A percentile compares a stretch with the other conserved stretches of the same genome.
phyloP scores from a whole-genome alignment of 257 asterid genomes.

The Solanum piurae region DNA sequence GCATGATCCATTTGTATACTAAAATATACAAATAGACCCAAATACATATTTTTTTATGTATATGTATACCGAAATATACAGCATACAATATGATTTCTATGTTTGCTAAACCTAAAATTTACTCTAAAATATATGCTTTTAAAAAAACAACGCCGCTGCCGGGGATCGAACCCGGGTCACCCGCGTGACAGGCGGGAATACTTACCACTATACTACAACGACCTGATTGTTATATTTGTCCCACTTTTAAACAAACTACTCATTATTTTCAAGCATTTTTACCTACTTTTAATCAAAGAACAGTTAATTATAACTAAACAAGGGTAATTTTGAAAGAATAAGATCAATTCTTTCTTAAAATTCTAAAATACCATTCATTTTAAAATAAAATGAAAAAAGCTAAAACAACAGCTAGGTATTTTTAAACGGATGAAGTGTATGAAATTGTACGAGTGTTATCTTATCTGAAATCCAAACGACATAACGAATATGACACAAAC shows the following conservation, averaged over 20 bases:
- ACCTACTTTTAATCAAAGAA: too few relatives aligned
- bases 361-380: too few relatives aligned
- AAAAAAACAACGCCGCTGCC: constrained; percentile 52
- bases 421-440: too few relatives aligned
- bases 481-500: not conserved
- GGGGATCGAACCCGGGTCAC: constrained; percentile 99
- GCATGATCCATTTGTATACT: too few relatives aligned
- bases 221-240: not conserved
- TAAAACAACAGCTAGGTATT: too few relatives aligned
- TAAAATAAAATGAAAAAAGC: not conserved
- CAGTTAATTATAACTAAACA: not conserved
- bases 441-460: not conserved
- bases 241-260: not conserved
- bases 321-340: not conserved
- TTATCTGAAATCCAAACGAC: not conserved
- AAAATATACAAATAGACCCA: too few relatives aligned
- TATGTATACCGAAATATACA: too few relatives aligned
- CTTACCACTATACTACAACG: not conserved
- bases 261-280: not conserved
- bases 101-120: too few relatives aligned
- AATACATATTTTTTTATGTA: too few relatives aligned
- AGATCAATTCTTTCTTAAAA: not conserved
- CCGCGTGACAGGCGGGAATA: constrained; percentile 87
- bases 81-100: too few relatives aligned
- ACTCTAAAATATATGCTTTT: too few relatives aligned